These are phyloP conservation scores for Vicia villosa DNA, from an alignment of 306 rosid genomes.

Conservation along the genomic window DNA sequence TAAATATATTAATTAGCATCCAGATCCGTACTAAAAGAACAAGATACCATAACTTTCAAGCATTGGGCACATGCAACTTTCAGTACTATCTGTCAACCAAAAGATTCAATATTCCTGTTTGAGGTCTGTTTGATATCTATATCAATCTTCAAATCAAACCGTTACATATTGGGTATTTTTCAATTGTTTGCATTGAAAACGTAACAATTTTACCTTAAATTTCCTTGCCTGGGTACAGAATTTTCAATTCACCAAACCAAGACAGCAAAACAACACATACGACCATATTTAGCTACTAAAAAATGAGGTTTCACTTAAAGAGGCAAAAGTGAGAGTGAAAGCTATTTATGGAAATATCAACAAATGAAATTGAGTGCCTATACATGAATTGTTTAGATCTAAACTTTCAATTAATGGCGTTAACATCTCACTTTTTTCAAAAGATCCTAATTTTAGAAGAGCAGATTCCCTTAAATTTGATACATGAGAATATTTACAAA, in stretches of 20 bases:
- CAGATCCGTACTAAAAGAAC: background rate
- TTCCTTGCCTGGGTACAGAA: background rate
- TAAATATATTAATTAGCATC: background rate
- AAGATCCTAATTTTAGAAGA: background rate
- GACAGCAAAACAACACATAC: background rate
- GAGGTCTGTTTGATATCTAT: background rate
- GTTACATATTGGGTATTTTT: background rate
- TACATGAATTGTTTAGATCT: background rate
- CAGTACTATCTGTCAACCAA: background rate
- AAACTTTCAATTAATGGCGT: background rate
- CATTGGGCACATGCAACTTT: slow-evolving; percentile 14
- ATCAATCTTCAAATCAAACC: slow-evolving; percentile 13
- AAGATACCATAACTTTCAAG: slow-evolving; percentile 7
- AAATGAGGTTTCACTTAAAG: background rate
- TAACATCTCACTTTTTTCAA: background rate
- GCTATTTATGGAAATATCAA: background rate
- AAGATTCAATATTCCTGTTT: background rate
- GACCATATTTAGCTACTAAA: background rate
- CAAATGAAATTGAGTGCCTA: background rate
- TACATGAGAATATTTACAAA: background rate
- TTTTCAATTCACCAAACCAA: background rate
- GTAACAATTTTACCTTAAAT: background rate
- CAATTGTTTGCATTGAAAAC: background rate
- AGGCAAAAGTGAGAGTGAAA: background rate
- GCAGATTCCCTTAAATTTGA: background rate